Evolutionary conservation across 2,329 filamentous ascomycete genomes (phyloP), one percentile per base, ranked within the genome.

Genomic region (Aspergillus terreus): DNA sequence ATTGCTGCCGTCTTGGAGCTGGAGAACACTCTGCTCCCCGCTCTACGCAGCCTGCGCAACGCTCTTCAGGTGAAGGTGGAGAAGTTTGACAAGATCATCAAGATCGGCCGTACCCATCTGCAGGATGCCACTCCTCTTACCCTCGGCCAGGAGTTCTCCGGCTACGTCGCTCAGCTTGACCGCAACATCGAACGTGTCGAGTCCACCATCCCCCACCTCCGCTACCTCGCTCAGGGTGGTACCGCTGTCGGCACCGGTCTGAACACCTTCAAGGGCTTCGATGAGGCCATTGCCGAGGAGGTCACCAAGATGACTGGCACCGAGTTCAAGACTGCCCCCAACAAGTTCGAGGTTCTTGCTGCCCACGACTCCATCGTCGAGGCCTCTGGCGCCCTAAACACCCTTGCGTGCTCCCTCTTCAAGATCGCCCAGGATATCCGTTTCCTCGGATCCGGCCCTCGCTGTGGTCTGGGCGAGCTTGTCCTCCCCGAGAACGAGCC

Each of bases 401-500:
- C 92, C 25, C 82, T 97, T 54, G 92, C 94, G 44, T 79, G 81
- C 54, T 96, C 92, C 48, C 86, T 99, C 49, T 95, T 89, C 83
- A 97, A 99, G 82, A 96, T 99, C 66, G 94, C 92, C 10, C 92
- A 99, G 78, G 94, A 97, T 72, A 90, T 99, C 70, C 88, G 94
- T 67, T 97, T 96, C 79, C 88, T 97, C 47, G 94, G 94, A 64
- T 95, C 90, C 61, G 94, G 94, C 14, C 94, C 94, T 50, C 90
- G 94, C 54, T 97, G 94, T 75, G 94, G 94, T 67, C 86, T 97
- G 19, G 92, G 92, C 60, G 94, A 99, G 79, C 83, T 99, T 58
- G 83, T 83, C 67, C 84, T 99, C 47, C 94, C 94, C 23, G 94
- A 99, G 79, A 99, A 99, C 78, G 94, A 99, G 80, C 94, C 94